Base-by-base conservation (phyloP, 2,329 filamentous ascomycete genomes). In the Phoma sp. region DNA sequence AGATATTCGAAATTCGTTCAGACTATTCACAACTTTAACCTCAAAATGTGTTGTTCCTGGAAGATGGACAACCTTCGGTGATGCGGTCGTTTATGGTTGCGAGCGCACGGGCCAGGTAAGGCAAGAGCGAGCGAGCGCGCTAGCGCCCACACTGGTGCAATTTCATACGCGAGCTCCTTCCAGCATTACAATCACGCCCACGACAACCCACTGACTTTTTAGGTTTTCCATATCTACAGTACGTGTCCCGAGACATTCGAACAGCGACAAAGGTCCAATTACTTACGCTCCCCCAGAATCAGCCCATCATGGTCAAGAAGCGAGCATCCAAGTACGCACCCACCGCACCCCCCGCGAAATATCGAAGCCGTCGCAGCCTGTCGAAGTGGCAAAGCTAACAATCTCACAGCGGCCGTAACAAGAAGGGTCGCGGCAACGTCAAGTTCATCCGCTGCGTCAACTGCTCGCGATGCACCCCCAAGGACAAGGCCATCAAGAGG, bases 401-500 rank as follows among this genome's bases (percentile, higher is more conserved):
- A 37, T 42, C 52, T 62, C 26, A 64, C 79, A 96, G 91, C 86
- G 93, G 93, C 82, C 92, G 93, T 81, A 97, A 98, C 91, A 97
- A 97, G 92, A 96, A 96, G 84, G 93, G 95, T 81, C 92, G 95
- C 81, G 95, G 95, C 85, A 93, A 98, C 87, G 92, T 96, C 84
- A 99, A 99, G 89, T 96, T 95, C 78, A 96, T 99, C 84, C 91
- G 87, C 79, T 95, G 84, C 89, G 91, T 85, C 83, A 92, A 88
- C 87, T 95, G 84, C 88, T 92, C 84, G 73, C 84, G 77, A 80
- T 88, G 78, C 81, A 96, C 91, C 60, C 93, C 93, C 81, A 99
- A 99, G 90, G 95, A 99, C 79, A 99, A 99, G 92, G 95, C 96
- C 73, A 98, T 99, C 88, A 99, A 99, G 92, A 88, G 95, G 84